Conservation (phyloP, 2,329 filamentous ascomycete genomes). For the Xylaria hypoxylon region DNA sequence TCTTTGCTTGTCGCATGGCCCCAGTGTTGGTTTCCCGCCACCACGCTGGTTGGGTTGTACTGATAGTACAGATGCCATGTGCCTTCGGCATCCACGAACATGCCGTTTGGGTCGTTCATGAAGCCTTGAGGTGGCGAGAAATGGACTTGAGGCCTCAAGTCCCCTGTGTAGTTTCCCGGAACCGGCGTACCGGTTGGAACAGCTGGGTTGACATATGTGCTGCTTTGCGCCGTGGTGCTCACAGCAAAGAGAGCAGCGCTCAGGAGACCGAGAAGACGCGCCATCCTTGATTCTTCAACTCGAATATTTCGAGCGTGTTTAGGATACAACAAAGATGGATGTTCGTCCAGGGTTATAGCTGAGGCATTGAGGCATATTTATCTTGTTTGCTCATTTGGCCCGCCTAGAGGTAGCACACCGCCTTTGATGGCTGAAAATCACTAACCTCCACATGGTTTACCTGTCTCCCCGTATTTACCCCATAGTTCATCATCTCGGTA, state of each 20-base stretch:
- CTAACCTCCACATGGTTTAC: not conserved
- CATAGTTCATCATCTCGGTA: not conserved
- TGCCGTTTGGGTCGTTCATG: constrained; percentile 74
- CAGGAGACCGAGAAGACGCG: constrained; percentile 1
- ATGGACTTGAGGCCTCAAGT: constrained; percentile 64
- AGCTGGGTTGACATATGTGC: constrained; percentile 47
- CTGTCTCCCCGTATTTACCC: constrained; percentile 9
- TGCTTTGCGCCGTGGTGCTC: constrained; percentile 26
- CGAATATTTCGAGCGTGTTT: not conserved
- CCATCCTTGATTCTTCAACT: constrained; percentile 12
- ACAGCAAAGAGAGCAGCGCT: constrained; percentile 15
- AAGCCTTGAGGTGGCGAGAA: constrained; percentile 65
- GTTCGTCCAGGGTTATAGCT: not conserved
- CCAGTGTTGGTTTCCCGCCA: constrained; percentile 64
- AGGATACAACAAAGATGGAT: not conserved
- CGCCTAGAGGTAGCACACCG: too few species aligned
- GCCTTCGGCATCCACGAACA: constrained; percentile 68
- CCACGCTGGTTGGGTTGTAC: constrained; percentile 48
- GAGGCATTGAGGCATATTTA: not conserved
- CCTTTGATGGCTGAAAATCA: not conserved
- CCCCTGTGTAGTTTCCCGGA: constrained; percentile 47
- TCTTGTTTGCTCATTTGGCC: not conserved
- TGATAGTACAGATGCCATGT: constrained; percentile 75
- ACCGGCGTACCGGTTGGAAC: constrained; percentile 47
- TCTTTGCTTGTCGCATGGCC: constrained; percentile 73